Conservation (phyloP, 2,329 filamentous ascomycete genomes). For the Fusarium sp. region DNA sequence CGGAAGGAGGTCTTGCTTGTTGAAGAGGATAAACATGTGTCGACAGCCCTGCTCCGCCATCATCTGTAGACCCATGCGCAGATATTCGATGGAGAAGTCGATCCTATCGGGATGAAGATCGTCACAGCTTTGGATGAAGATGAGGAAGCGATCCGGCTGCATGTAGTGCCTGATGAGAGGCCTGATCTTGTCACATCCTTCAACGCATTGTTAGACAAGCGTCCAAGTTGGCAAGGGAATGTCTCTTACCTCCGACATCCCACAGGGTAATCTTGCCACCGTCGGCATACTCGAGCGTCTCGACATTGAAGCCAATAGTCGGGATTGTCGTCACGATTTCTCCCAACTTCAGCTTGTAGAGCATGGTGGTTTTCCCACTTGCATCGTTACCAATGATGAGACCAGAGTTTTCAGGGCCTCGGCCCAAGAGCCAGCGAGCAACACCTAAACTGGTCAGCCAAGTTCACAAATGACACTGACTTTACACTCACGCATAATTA, state of each 20-base stretch:
- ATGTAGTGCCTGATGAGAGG: slow-evolving; percentile 50
- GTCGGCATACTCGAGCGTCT: slow-evolving; percentile 70
- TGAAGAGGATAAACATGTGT: slow-evolving; percentile 52
- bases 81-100: slow-evolving; percentile 47
- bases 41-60: slow-evolving; percentile 38
- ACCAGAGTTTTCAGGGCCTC: slow-evolving; percentile 36
- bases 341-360: slow-evolving; percentile 89
- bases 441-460: slow-evolving; percentile 34
- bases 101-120: slow-evolving; percentile 44
- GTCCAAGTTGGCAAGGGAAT: accelerated
- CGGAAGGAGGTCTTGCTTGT: slow-evolving; percentile 51
- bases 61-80: slow-evolving; percentile 40
- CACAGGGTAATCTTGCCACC: slow-evolving; percentile 46
- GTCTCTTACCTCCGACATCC: slow-evolving; percentile 49
- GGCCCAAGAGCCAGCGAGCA: slow-evolving; percentile 43
- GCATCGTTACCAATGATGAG: slow-evolving; percentile 45
- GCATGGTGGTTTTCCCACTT: slow-evolving; percentile 81
- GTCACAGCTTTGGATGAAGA: slow-evolving; percentile 51
- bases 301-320: slow-evolving; percentile 96
- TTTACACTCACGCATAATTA: slow-evolving; percentile 38
- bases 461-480: accelerated
- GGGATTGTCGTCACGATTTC: slow-evolving; percentile 95
- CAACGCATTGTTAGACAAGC: not conserved
- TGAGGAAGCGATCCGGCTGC: slow-evolving; percentile 42
- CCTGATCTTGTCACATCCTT: slow-evolving; percentile 49